A percentile compares a stretch with the other conserved stretches of the same genome.
Conservation (phyloP, 441 rosid genomes). For the Erodium moschatum region DNA sequence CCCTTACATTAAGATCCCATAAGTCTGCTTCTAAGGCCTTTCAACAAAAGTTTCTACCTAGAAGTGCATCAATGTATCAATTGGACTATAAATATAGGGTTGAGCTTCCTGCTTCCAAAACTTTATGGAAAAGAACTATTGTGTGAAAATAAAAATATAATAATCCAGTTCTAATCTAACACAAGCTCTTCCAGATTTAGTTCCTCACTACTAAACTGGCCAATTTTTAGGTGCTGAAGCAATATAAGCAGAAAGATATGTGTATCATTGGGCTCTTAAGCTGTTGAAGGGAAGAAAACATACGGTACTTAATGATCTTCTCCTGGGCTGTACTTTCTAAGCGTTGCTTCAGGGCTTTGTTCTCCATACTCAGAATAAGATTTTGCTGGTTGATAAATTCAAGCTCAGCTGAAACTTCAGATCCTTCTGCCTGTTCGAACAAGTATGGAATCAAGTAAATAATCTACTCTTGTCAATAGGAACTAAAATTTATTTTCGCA, state of each 20-base stretch:
- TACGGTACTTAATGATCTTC: conserved; percentile 72
- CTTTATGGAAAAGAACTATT: neutral
- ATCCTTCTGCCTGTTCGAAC: conserved; percentile 67
- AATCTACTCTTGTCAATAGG: neutral
- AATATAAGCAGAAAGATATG: conserved; percentile 5
- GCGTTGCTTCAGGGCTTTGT: conserved; percentile 89
- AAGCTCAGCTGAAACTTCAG: conserved; percentile 86
- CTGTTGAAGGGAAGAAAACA: conserved; percentile 28
- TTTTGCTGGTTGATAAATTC: conserved; percentile 86
- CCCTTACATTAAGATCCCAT: neutral
- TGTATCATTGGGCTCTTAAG: conserved; percentile 14
- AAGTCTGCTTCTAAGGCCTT: neutral
- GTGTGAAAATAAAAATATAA: neutral
- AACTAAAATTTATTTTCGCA: conserved; percentile 9
- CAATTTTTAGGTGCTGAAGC: neutral
- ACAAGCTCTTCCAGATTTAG: neutral
- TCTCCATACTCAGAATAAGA: conserved; percentile 92
- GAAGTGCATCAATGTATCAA: neutral
- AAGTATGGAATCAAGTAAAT: neutral
- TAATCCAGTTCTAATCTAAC: neutral
- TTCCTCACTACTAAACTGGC: neutral
- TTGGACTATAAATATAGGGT: neutral
- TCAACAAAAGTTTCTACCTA: neutral
- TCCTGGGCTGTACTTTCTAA: conserved; percentile 80
- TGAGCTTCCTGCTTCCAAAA: neutral